Conservation (phyloP, 2,329 filamentous ascomycete genomes). For the Calonectria ilicicola region DNA sequence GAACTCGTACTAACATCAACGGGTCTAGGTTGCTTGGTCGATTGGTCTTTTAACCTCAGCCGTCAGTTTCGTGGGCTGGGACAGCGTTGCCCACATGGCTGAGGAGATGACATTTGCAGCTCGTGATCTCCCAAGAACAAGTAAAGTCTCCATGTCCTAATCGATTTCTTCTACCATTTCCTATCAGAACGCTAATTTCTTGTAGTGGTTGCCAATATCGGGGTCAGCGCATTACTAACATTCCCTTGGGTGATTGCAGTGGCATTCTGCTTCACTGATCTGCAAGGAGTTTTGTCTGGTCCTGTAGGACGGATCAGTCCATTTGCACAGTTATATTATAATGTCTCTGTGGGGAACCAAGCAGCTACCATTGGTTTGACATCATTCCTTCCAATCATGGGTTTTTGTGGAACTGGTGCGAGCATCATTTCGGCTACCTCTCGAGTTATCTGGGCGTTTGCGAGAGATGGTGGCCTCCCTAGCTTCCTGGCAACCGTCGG, state of each 20-base stretch:
- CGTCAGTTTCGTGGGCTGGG: constrained; percentile 12
- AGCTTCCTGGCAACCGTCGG: not conserved
- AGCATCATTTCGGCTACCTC: constrained; percentile 17
- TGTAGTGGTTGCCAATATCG: constrained; percentile 13
- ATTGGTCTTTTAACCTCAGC: constrained; percentile 14
- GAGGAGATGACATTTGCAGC: constrained; percentile 18
- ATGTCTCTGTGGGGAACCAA: constrained; percentile 12
- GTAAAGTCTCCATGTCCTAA: not conserved
- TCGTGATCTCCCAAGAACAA: constrained; percentile 17
- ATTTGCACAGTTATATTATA: constrained; percentile 18
- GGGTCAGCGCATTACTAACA: constrained; percentile 4
- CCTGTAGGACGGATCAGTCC: constrained; percentile 20
- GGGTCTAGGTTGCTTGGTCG: constrained; percentile 7
- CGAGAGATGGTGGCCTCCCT: constrained; percentile 13
- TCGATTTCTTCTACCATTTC: too few relatives aligned
- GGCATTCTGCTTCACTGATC: constrained; percentile 14
- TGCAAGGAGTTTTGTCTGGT: not conserved
- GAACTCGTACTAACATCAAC: too few relatives aligned
- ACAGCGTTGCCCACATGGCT: constrained; percentile 17
- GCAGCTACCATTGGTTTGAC: constrained; percentile 13
- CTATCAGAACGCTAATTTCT: not conserved
- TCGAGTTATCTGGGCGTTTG: constrained; percentile 17
- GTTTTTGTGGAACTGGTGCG: constrained; percentile 12
- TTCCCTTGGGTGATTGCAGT: constrained; percentile 21
- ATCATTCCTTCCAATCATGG: constrained; percentile 2